phyloP scores from a whole-genome alignment of 768 basidiomycete genomes.

The Boletus tomentosulus region DNA sequence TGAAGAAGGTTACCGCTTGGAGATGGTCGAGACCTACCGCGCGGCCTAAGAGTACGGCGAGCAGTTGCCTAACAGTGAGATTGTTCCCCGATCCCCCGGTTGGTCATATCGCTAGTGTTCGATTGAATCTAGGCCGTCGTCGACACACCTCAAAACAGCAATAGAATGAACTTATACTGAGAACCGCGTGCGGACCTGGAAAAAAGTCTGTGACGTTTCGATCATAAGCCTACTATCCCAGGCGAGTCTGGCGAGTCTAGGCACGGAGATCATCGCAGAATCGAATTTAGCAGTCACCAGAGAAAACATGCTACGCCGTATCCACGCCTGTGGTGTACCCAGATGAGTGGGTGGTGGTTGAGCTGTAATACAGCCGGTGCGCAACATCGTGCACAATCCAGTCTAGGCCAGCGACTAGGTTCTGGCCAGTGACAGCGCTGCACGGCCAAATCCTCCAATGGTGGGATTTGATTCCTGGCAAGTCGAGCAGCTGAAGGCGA shows the following conservation, averaged over 20 bases:
- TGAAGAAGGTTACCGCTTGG: conserved; percentile 20
- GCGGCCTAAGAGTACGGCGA: conserved; percentile 5
- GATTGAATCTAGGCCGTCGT: conserved; percentile 8
- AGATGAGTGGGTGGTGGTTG: conserved; percentile 23
- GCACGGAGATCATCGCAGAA: conserved; percentile 9
- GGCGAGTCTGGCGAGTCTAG: conserved; percentile 4
- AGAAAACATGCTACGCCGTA: neutral
- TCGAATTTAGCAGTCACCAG: conserved; percentile 1
- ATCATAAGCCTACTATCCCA: conserved; percentile 7
- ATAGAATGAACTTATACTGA: conserved; percentile 1
- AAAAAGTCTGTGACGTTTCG: conserved; percentile 8
- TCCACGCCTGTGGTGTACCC: neutral
- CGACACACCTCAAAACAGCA: conserved; percentile 13
- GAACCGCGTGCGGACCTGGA: conserved; percentile 8
- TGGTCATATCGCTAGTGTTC: conserved; percentile 5
- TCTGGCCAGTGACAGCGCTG: conserved; percentile 86
- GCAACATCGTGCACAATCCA: conserved; percentile 93
- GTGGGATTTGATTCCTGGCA: conserved; percentile 80
- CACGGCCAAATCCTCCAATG: conserved; percentile 88
- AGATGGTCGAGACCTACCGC: conserved; percentile 12
- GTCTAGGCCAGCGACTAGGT: conserved; percentile 80
- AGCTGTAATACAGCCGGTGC: conserved; percentile 79
- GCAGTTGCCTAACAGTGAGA: conserved; percentile 1
- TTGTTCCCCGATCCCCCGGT: conserved; percentile 3
- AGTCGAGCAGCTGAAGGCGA: conserved; percentile 65